Conservation (phyloP, 2,329 filamentous ascomycete genomes). For the Periconia macrospinosa region DNA sequence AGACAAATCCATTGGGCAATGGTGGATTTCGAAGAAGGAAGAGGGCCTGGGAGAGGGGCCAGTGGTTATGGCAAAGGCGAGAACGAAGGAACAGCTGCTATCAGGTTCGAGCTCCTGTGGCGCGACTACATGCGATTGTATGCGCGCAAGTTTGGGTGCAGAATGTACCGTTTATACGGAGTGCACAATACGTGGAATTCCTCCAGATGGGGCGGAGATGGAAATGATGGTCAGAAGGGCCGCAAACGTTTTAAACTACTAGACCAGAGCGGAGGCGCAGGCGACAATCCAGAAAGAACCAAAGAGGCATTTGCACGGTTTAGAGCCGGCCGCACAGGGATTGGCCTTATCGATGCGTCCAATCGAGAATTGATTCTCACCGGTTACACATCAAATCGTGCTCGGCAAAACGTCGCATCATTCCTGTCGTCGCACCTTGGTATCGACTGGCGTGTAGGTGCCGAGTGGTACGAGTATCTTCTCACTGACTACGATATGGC, state of each 20-base stretch:
- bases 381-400: conserved; percentile 76
- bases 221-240: conserved; percentile 11
- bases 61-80: conserved; percentile 69
- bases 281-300: conserved; percentile 49
- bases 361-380: conserved; percentile 75
- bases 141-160: conserved; percentile 67
- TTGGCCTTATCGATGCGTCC: conserved; percentile 75
- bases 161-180: conserved; percentile 67
- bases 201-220: conserved; percentile 18
- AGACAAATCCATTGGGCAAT: conserved; percentile 74
- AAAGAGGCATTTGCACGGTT: conserved; percentile 57
- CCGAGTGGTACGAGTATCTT: conserved; percentile 79
- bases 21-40: conserved; percentile 69
- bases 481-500: conserved; percentile 76
- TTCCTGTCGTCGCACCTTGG: conserved; percentile 73
- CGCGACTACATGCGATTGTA: conserved; percentile 81
- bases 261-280: conserved; percentile 29
- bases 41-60: conserved; percentile 23
- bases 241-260: conserved; percentile 40
- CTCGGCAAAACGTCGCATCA: conserved; percentile 74
- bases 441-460: conserved; percentile 79
- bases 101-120: conserved; percentile 75
- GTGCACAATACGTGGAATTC: conserved; percentile 53
- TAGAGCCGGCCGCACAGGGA: conserved; percentile 69
- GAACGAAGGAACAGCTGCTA: conserved; percentile 68